Evolutionary conservation across 2,329 filamentous ascomycete species (phyloP).

Genomic region (Nemania diffusa): DNA sequence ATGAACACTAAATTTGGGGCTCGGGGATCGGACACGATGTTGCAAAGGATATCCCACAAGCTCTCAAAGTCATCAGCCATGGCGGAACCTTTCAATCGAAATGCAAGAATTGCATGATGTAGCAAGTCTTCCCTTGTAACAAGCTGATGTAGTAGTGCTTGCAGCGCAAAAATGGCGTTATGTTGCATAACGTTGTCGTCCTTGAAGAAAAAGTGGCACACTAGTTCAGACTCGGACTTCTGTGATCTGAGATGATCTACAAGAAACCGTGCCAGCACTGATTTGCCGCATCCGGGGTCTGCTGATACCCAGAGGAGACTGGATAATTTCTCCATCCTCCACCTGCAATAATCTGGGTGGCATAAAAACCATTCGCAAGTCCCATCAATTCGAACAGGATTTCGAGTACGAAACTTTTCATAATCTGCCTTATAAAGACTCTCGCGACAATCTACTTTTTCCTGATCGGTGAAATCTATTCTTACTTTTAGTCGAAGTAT

Average conservation of each 20-base stretch:
- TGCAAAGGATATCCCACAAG: too few relatives aligned
- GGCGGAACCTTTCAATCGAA: not conserved
- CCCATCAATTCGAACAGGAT: not conserved
- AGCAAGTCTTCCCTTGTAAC: too few relatives aligned
- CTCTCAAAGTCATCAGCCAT: not conserved
- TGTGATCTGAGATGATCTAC: not conserved
- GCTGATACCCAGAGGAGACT: conserved; percentile 3
- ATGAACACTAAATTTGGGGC: too few relatives aligned
- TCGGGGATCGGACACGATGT: too few relatives aligned
- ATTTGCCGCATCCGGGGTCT: conserved; percentile 10
- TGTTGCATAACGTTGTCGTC: not conserved
- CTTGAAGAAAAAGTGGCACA: conserved; percentile 10
- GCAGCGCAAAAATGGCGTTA: not conserved
- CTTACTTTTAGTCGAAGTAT: too few relatives aligned
- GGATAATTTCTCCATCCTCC: not conserved
- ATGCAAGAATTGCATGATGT: too few relatives aligned
- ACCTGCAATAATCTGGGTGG: not conserved
- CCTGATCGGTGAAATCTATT: too few relatives aligned
- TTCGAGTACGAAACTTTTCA: not conserved
- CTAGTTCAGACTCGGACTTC: not conserved
- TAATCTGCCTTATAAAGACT: too few relatives aligned
- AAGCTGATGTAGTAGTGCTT: not conserved
- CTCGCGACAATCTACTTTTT: too few relatives aligned
- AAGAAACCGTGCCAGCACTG: not conserved
- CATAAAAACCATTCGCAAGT: not conserved